Base-by-base conservation (phyloP, 2,329 filamentous ascomycete species). In the Botryotinia calthae region DNA sequence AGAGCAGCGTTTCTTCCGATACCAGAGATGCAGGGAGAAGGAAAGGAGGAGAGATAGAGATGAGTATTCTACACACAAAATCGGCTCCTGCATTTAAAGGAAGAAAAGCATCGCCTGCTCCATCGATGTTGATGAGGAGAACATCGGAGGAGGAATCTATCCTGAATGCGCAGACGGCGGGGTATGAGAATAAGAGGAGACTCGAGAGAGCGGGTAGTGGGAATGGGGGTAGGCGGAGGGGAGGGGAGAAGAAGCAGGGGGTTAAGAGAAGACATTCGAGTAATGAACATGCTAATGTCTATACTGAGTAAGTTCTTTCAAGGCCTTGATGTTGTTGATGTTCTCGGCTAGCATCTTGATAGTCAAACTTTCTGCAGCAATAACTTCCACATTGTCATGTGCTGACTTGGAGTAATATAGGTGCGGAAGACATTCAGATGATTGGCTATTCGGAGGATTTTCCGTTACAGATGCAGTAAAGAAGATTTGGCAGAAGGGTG, bases 381-480 rank as follows among this genome's bases (percentile, higher is more conserved):
- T 10, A 42, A 58, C 7, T 8, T 42, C n/a, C 37, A 56, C 37
- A 28, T 42, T 14, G 18, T 10, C 48, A 42, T 40, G 10, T 42
- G 34, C 70, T 72, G 25, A 72, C 70, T 40, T 37, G 20, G 37
- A 31, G 14, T 14, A 25, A 5, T 48, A 31, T 46, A 72, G 70
- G 44, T 72, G 74, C 59, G 74, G 74, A 22, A 65, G 74, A 68
- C 74, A 75, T 71, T 70, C 72, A 18, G 64, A 75, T 48, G 74
- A 74, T 9, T 75, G 74, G 74, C 31, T 75, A 20, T 75, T 75
- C n/a, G 72, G 74, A 9, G 73, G 73, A 10, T 70, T 74, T 25
- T 70, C 74, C 6, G 28, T 73, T 14, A 40, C 65, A 3, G 61
- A 59, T 28, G 66, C 37, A 59, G 65, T 75, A 16, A 75, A 73